Conservation (phyloP, 2,329 filamentous ascomycete species). For the Emmonsiellopsis sp. region DNA sequence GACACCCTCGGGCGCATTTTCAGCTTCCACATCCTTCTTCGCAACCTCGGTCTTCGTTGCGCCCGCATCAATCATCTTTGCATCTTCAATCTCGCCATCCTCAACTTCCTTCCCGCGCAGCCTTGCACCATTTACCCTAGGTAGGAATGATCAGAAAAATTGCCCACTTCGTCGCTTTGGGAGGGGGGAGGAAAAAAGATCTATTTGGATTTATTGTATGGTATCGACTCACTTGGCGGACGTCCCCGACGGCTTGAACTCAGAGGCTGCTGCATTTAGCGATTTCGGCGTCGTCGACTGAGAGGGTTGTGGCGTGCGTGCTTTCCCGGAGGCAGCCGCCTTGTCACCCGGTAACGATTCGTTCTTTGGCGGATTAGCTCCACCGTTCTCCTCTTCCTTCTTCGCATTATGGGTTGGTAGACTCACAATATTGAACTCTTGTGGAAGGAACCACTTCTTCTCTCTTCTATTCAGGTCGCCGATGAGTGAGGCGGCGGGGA, state of each 20-base stretch:
- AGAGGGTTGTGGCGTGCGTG: conserved; percentile 19
- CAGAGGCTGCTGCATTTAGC: conserved; percentile 32
- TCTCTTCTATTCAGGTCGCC: conserved; percentile 39
- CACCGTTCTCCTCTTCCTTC: not conserved
- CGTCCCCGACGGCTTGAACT: conserved; percentile 27
- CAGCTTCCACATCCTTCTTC: conserved; percentile 8
- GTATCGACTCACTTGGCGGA: conserved; percentile 25
- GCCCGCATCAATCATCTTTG: conserved; percentile 30
- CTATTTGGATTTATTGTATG: not conserved
- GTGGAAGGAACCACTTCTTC: conserved; percentile 40
- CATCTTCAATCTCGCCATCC: conserved; percentile 38
- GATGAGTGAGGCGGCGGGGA: conserved; percentile 40
- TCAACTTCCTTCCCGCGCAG: conserved; percentile 28
- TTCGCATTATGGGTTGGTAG: conserved; percentile 12
- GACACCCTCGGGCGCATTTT: not conserved
- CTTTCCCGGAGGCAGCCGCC: conserved; percentile 15
- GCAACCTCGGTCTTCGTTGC: conserved; percentile 5
- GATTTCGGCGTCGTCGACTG: conserved; percentile 24
- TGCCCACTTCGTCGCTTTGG: not conserved
- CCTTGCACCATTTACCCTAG: conserved; percentile 20
- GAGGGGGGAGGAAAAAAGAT: no score
- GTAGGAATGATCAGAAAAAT: conserved; percentile 14
- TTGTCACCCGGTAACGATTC: conserved; percentile 18
- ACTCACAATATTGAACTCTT: conserved; percentile 34
- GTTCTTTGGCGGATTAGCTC: conserved; percentile 16